Conservation (phyloP, 2,329 filamentous ascomycete species). For the Neopestalotiopsis rosae region DNA sequence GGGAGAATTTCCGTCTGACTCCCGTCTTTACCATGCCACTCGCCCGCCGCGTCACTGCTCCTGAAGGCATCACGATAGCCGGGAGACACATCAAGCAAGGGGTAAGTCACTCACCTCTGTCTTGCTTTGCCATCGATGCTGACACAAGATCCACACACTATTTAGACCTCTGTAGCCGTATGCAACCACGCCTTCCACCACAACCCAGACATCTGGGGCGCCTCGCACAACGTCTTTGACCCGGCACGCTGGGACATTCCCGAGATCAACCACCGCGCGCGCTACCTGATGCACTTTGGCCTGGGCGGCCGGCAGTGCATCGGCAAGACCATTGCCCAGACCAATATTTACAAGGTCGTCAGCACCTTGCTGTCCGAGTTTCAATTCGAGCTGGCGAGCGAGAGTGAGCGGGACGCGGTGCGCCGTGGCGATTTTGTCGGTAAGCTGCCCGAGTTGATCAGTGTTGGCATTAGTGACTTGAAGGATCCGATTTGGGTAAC, state of each 20-base stretch:
- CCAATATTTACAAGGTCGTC: constrained; percentile 12
- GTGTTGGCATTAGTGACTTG: constrained; percentile 9
- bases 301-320: constrained; percentile 7
- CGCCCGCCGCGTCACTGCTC: constrained; percentile 6
- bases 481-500: constrained; percentile 5
- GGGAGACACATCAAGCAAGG: constrained; percentile 9
- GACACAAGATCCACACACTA: not conserved
- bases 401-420: not conserved
- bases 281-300: constrained; percentile 12
- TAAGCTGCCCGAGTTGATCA: constrained; percentile 8
- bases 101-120: not conserved
- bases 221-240: constrained; percentile 13
- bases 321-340: constrained; percentile 13
- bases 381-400: not conserved
- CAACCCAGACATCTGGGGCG: constrained; percentile 15
- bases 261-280: constrained; percentile 10
- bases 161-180: constrained; percentile 11
- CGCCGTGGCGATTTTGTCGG: constrained; percentile 2
- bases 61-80: constrained; percentile 4
- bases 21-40: constrained; percentile 13
- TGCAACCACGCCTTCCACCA: constrained; percentile 16
- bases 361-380: constrained; percentile 9
- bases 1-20: constrained; percentile 9
- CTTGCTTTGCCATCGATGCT: not conserved
- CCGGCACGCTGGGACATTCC: constrained; percentile 10